Percentiles rank a stretch among this genome's conserved stretches.
Evolutionary conservation across 768 basidiomycete genomes (phyloP).

Genomic region (Trametes maxima): DNA sequence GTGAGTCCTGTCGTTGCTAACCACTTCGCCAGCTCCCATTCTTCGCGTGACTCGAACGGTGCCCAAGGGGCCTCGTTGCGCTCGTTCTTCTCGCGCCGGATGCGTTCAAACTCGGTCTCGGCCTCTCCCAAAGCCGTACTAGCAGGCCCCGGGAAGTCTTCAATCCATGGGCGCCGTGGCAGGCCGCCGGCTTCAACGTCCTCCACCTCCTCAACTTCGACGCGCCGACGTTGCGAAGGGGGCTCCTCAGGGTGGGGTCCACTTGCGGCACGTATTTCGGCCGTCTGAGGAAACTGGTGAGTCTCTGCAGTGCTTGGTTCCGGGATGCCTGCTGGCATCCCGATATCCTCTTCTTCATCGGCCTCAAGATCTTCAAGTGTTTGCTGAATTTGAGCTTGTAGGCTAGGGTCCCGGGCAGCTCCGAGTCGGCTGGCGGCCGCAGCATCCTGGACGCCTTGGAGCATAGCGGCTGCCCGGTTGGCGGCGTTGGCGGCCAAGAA

Average conservation of each 20-base stretch:
- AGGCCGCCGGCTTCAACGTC: conserved; percentile 2
- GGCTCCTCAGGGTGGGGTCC: not conserved
- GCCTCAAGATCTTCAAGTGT: too few relatives aligned
- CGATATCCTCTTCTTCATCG: too few relatives aligned
- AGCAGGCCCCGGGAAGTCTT: too few relatives aligned
- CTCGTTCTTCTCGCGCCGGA: not conserved
- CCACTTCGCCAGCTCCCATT: conserved; percentile 29
- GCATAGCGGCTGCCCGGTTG: too few relatives aligned
- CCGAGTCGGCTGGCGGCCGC: too few relatives aligned
- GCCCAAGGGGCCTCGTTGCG: conserved; percentile 8
- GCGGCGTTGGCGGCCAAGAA: too few relatives aligned
- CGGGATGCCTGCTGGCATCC: too few relatives aligned
- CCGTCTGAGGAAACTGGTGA: not conserved
- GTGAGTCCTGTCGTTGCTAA: conserved; percentile 17
- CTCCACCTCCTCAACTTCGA: not conserved
- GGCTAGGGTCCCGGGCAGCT: too few relatives aligned
- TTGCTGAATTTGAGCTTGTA: too few relatives aligned
- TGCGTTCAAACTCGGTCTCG: conserved; percentile 16
- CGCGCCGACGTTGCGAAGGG: not conserved
- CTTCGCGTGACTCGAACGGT: conserved; percentile 20
- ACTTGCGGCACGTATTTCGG: not conserved
- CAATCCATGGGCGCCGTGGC: not conserved
- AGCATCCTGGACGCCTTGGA: too few relatives aligned
- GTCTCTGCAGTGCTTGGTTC: too few relatives aligned
- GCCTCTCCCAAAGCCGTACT: not conserved